A percentile compares a stretch with the other conserved stretches of the same genome.
Conservation (phyloP, 495 filamentous ascomycete species). For the Recurvomyces mirabilis region DNA sequence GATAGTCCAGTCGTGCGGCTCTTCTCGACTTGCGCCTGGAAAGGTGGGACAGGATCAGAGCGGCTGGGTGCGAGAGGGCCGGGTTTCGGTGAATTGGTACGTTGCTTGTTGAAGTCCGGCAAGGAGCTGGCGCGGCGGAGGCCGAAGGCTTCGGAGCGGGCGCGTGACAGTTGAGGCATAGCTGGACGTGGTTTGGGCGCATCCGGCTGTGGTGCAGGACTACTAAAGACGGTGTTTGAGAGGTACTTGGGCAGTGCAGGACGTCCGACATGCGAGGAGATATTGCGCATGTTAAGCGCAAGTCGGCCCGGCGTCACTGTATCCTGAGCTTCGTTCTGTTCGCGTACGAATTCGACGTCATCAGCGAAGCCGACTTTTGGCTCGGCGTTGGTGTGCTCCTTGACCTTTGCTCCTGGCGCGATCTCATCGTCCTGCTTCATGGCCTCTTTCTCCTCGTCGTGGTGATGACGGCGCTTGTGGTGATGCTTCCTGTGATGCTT, state of each 20-base stretch:
- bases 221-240: constrained; percentile 52
- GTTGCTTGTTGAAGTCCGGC: constrained; percentile 47
- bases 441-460: constrained; percentile 11
- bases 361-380: constrained; percentile 28
- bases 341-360: constrained; percentile 15
- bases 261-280: constrained; percentile 35
- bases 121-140: constrained; percentile 72
- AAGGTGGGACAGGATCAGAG: constrained; percentile 25
- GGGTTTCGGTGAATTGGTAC: neutral
- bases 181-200: constrained; percentile 4
- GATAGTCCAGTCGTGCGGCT: constrained; percentile 3
- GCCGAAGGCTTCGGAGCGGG: constrained; percentile 37
- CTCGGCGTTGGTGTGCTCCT: neutral
- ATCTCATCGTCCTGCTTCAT: constrained; percentile 10
- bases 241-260: constrained; percentile 49
- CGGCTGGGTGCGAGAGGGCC: constrained; percentile 14
- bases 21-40: constrained; percentile 30
- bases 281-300: constrained; percentile 37
- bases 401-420: constrained; percentile 12
- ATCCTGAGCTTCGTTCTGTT: constrained; percentile 5
- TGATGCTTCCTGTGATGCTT: constrained; percentile 34
- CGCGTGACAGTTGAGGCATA: constrained; percentile 3
- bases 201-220: constrained; percentile 21
- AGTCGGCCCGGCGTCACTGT: constrained; percentile 23
- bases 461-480: constrained; percentile 27